Percentiles rank a stretch among this genome's conserved stretches.
Evolutionary conservation across 805 yeast species (phyloP).

Genomic region (Sugiyamaella lignohabitans): DNA sequence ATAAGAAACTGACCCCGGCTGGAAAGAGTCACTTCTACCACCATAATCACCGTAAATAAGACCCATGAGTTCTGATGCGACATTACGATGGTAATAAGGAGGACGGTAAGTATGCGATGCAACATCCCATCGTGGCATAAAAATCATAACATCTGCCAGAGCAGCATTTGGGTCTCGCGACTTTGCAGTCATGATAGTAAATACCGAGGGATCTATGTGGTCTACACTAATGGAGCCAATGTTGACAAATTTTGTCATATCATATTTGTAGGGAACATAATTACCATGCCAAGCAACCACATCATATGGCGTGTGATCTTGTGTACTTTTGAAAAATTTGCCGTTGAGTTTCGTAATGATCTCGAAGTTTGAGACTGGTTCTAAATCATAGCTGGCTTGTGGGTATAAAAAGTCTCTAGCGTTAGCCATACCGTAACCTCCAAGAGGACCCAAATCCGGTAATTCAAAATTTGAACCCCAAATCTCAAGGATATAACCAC

Average conservation of each 20-base stretch:
- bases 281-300: slow-evolving; percentile 26
- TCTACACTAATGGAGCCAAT: slow-evolving; percentile 25
- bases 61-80: slow-evolving; percentile 23
- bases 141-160: slow-evolving; percentile 23
- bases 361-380: background rate
- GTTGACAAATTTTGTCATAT: slow-evolving; percentile 21
- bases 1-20: slow-evolving; percentile 28
- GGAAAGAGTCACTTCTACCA: slow-evolving; percentile 23
- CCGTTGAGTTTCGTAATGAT: slow-evolving; percentile 12
- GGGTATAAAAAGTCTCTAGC: slow-evolving; percentile 24
- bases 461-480: slow-evolving; percentile 24
- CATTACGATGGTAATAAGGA: slow-evolving; percentile 25
- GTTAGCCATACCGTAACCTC: slow-evolving; percentile 26
- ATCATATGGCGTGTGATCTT: slow-evolving; percentile 24
- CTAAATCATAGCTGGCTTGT: slow-evolving; percentile 19
- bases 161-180: slow-evolving; percentile 19
- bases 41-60: slow-evolving; percentile 18
- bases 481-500: slow-evolving; percentile 24
- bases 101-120: slow-evolving; percentile 25
- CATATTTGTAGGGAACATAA: slow-evolving; percentile 25
- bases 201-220: slow-evolving; percentile 25
- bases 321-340: slow-evolving; percentile 12
- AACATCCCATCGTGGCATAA: slow-evolving; percentile 25
- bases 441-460: slow-evolving; percentile 26
- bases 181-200: slow-evolving; percentile 19